A percentile compares a stretch with the other conserved stretches of the same genome.
phyloP scores from a whole-genome alignment of 495 filamentous ascomycete species.

The Penicillium tannophilum region DNA sequence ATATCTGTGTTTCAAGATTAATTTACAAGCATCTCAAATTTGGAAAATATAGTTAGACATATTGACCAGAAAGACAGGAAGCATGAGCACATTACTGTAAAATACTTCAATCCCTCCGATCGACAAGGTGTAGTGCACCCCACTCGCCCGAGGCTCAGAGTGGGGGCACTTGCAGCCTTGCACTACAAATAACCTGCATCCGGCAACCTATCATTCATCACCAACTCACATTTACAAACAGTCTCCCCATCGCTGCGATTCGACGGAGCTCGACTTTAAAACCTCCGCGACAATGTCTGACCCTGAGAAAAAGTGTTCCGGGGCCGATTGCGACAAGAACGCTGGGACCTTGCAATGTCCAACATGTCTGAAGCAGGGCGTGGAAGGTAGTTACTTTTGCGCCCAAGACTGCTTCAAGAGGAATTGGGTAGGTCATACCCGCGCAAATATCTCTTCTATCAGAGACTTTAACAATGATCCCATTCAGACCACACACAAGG shows the following conservation, averaged over 20 bases:
- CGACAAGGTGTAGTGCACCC: neutral
- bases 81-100: too few relatives aligned
- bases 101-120: neutral
- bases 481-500: slow-evolving; percentile 75
- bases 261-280: neutral
- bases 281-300: slow-evolving; percentile 5
- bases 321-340: slow-evolving; percentile 72
- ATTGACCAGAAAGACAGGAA: too few relatives aligned
- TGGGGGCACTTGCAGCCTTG: neutral
- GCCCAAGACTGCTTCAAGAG: slow-evolving; percentile 90
- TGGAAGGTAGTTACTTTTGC: slow-evolving; percentile 83
- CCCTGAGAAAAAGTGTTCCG: slow-evolving; percentile 52
- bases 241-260: neutral
- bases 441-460: neutral
- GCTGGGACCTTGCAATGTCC: slow-evolving; percentile 81
- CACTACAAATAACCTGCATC: neutral
- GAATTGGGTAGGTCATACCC: slow-evolving; percentile 69
- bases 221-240: neutral
- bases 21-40: too few relatives aligned
- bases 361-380: slow-evolving; percentile 74
- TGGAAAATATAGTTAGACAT: too few relatives aligned
- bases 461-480: slow-evolving; percentile 54
- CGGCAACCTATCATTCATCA: too few relatives aligned
- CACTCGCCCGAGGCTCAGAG: neutral
- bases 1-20: too few relatives aligned